Evolutionary conservation across 495 filamentous ascomycete species (phyloP).

Genomic region (Saxophila tyrrhenica): DNA sequence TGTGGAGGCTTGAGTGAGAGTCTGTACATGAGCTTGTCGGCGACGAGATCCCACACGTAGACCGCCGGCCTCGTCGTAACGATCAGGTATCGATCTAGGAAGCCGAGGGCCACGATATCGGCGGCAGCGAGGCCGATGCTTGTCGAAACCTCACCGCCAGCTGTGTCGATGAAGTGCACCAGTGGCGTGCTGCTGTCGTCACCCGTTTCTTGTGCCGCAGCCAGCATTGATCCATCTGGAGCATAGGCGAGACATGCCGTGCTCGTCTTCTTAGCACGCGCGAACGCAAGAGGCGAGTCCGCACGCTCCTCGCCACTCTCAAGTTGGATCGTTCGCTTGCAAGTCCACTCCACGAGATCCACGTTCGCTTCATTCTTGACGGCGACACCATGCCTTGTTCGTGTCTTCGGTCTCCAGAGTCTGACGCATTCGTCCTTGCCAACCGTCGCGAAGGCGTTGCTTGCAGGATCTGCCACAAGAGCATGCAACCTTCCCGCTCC

Average conservation of each 20-base stretch:
- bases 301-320: conserved; percentile 26
- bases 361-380: conserved; percentile 42
- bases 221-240: conserved; percentile 77
- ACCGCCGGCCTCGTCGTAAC: conserved; percentile 27
- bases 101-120: conserved; percentile 43
- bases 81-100: conserved; percentile 51
- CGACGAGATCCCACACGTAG: conserved; percentile 55
- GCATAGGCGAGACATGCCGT: conserved; percentile 59
- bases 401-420: conserved; percentile 61
- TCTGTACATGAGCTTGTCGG: conserved; percentile 44
- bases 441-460: conserved; percentile 65
- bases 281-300: conserved; percentile 20
- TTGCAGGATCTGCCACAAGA: conserved; percentile 53
- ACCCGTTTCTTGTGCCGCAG: conserved; percentile 38
- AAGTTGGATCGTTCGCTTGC: conserved; percentile 44
- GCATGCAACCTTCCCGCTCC: conserved; percentile 51
- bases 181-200: conserved; percentile 35
- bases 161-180: conserved; percentile 50
- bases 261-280: background rate
- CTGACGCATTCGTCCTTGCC: conserved; percentile 67
- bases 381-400: conserved; percentile 50
- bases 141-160: conserved; percentile 42
- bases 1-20: too few species aligned
- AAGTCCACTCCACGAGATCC: conserved; percentile 59
- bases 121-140: conserved; percentile 45